These are phyloP conservation scores for Brassica incana DNA, from an alignment of 345 rosid genomes.

Conservation along the genomic window DNA sequence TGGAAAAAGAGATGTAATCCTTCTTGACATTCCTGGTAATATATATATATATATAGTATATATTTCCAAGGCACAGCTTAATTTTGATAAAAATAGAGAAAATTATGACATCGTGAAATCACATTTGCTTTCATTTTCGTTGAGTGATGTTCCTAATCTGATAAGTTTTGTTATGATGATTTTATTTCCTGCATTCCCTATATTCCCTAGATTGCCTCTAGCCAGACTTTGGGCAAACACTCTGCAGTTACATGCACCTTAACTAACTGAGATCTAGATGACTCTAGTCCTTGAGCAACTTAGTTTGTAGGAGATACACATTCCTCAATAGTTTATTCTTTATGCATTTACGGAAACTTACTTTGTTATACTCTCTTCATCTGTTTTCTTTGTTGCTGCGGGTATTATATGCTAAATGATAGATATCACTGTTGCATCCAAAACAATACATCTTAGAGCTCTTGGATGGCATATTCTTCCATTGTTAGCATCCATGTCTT, in stretches of 20 bases:
- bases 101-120: not conserved
- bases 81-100: constrained; percentile 5
- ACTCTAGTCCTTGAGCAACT: not conserved
- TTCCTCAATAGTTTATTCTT: not conserved
- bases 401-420: constrained; percentile 1
- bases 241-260: constrained; percentile 16
- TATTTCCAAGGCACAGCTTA: not conserved
- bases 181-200: not conserved
- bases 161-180: not conserved
- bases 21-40: constrained; percentile 12
- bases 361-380: constrained; percentile 3
- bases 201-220: constrained; percentile 13
- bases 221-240: not conserved
- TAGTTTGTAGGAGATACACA: constrained; percentile 5
- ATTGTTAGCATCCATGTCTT: constrained; percentile 20
- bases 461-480: constrained; percentile 18
- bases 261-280: constrained; percentile 13
- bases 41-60: not conserved
- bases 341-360: not conserved
- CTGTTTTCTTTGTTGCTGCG: not conserved
- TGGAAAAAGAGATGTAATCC: constrained; percentile 11
- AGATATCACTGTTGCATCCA: constrained; percentile 11
- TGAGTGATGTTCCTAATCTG: not conserved
- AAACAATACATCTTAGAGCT: constrained; percentile 11
- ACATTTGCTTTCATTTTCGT: not conserved